A percentile compares a stretch with the other conserved stretches of the same genome.
These are phyloP conservation scores for Verticillium isaacii DNA, from an alignment of 2,329 filamentous ascomycete species.

Conservation along the genomic window DNA sequence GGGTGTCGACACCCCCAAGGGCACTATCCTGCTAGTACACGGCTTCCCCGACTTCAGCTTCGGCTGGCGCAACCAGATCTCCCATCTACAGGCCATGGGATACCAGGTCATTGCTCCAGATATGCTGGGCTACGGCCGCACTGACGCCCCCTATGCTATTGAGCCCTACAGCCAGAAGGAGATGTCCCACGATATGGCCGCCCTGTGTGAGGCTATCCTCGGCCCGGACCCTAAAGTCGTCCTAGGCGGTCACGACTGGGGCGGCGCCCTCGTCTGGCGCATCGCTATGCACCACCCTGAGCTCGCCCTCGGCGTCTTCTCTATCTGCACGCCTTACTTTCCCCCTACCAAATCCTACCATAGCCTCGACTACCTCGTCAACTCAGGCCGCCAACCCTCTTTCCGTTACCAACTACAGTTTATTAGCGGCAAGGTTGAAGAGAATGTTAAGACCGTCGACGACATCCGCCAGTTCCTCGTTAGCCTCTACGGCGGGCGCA, in stretches of 20 bases:
- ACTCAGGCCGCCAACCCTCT: conserved; percentile 59
- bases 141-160: conserved; percentile 58
- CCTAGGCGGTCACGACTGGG: conserved; percentile 92
- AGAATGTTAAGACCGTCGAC: conserved; percentile 48
- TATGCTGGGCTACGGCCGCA: conserved; percentile 80
- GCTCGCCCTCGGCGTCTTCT: conserved; percentile 70
- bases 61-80: conserved; percentile 88
- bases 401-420: conserved; percentile 15
- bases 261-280: conserved; percentile 72
- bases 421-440: conserved; percentile 80
- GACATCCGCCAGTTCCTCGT: conserved; percentile 67
- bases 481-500: conserved; percentile 57
- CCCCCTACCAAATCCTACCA: conserved; percentile 44
- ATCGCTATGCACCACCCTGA: conserved; percentile 68
- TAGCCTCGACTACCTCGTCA: conserved; percentile 54
- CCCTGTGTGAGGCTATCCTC: conserved; percentile 56
- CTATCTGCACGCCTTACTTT: conserved; percentile 72
- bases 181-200: conserved; percentile 69
- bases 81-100: conserved; percentile 64
- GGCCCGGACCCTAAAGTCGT: conserved; percentile 55
- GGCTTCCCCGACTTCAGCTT: conserved; percentile 83
- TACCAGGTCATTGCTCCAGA: conserved; percentile 80
- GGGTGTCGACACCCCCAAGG: conserved; percentile 27
- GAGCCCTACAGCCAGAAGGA: conserved; percentile 65
- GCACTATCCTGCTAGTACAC: conserved; percentile 53